phyloP scores from a whole-genome alignment of 257 asterid genomes.

The Linderniella brevidens region DNA sequence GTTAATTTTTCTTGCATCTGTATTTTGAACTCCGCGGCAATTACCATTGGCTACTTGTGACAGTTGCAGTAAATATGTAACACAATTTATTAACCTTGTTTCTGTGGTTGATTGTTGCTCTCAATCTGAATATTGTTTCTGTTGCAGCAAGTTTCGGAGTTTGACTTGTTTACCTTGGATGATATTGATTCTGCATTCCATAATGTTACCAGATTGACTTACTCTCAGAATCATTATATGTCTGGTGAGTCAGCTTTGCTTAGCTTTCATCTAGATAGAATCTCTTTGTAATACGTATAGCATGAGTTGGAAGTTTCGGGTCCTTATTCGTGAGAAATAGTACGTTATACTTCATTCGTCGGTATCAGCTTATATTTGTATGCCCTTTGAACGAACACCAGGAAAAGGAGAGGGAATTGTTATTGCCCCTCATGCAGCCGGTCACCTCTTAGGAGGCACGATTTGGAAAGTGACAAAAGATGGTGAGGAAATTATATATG shows the following conservation, averaged over 20 bases:
- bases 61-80: no score
- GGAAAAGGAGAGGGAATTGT: constrained; percentile 99
- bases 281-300: no score
- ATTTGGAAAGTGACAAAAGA: constrained; percentile 91
- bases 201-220: constrained; percentile 72
- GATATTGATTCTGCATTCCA: constrained; percentile 84
- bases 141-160: constrained; percentile 90
- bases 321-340: no score
- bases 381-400: constrained; percentile 12
- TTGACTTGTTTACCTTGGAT: constrained; percentile 85
- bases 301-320: no score
- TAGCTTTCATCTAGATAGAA: constrained; percentile 1
- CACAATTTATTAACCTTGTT: no score
- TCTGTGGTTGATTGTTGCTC: no score
- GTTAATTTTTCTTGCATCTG: no score
- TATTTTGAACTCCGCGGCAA: no score
- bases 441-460: constrained; percentile 94
- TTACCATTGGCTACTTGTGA: no score
- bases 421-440: constrained; percentile 96
- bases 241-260: constrained; percentile 42
- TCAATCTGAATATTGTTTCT: background rate
- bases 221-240: constrained; percentile 79
- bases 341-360: no score
- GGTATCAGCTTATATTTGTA: background rate
- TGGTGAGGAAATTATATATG: constrained; percentile 98